Evolutionary conservation across 1,284 basidiomycete genomes (phyloP).

Genomic region (Tilletia walkeri): DNA sequence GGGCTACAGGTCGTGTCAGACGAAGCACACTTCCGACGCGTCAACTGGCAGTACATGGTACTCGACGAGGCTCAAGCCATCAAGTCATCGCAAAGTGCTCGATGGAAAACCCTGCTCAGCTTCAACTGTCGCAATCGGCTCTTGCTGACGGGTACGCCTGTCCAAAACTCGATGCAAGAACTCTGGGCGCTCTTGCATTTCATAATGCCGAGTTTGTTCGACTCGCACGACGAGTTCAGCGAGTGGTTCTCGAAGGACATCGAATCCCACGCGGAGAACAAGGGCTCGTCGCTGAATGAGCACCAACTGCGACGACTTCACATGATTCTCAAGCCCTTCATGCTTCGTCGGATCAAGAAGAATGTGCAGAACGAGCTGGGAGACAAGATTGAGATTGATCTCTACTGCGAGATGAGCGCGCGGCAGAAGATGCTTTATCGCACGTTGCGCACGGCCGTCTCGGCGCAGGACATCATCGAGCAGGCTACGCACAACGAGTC

Average conservation of each 20-base stretch:
- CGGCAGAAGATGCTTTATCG: slow-evolving; percentile 91
- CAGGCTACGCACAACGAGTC: slow-evolving; percentile 89
- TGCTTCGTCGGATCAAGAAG: slow-evolving; percentile 94
- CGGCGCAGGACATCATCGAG: slow-evolving; percentile 87
- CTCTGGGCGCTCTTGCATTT: slow-evolving; percentile 99
- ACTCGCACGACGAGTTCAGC: slow-evolving; percentile 98
- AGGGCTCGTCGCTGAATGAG: slow-evolving; percentile 76
- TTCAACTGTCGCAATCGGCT: slow-evolving; percentile 96
- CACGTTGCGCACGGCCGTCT: slow-evolving; percentile 85
- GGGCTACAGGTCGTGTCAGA: slow-evolving; percentile 71
- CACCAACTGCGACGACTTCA: slow-evolving; percentile 92
- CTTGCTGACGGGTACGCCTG: slow-evolving; percentile 93
- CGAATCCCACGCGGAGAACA: slow-evolving; percentile 79
- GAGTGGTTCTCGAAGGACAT: slow-evolving; percentile 99
- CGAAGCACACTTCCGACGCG: slow-evolving; percentile 94
- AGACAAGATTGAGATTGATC: slow-evolving; percentile 96
- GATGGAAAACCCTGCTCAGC: slow-evolving; percentile 95
- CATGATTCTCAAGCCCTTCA: slow-evolving; percentile 99
- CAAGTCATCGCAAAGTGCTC: slow-evolving; percentile 93
- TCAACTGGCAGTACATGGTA: slow-evolving; percentile 99
- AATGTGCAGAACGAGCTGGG: slow-evolving; percentile 99
- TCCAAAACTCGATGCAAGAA: slow-evolving; percentile 99
- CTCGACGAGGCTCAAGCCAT: slow-evolving; percentile 99
- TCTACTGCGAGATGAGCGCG: slow-evolving; percentile 90
- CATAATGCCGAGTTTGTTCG: slow-evolving; percentile 99